Base-by-base conservation (phyloP, 441 rosid genomes). In the Eruca vesicaria region DNA sequence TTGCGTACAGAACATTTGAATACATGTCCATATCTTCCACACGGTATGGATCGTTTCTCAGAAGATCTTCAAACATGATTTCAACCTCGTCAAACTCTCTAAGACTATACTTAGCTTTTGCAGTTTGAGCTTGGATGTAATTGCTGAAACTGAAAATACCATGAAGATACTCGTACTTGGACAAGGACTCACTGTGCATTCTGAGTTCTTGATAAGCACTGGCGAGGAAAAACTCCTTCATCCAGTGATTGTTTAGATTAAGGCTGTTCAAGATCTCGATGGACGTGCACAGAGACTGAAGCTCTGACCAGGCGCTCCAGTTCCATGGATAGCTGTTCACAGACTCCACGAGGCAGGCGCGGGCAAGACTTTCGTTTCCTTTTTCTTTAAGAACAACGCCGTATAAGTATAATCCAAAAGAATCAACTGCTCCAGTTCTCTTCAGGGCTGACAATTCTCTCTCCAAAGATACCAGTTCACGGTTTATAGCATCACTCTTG, bases 231-330 rank as follows among this genome's bases (percentile, higher is more conserved):
- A 90, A 94, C 67, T 94, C 98, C 84, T 92, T 94, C 98, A 92
- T 90, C 98, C 97, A 94, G 69, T 94, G 98, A 76, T 86, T 89
- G 70, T 75, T 86, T 72, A 94, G 88, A 79, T 72, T 83, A 63
- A 94, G 96, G 80, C 85, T 71, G 74, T 86, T 89, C 82, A 94
- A 75, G 64, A 83, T 85, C 75, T 94, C 97, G 0, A 86, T 73
- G 10, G 93, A 81, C 36, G 88, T 82, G 77, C 99, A 94, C 65
- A 89, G 72, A 8, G 96, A 88, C 79, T 86, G 97, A 76, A 94
- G 84, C 84, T 90, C 98, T 15, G 85, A 88, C 99, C 99, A 94
- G 56, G 99, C 99, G 86, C 79, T 89, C 99, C 99, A 92, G 73
- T 94, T 94, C 99, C 99, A 94, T 19, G 99, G 98, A 73, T 94